Percentiles rank a stretch among this genome's conserved stretches.
phyloP scores from a whole-genome alignment of 192 early-diverging fungal genomes.

The Linnemannia exigua region DNA sequence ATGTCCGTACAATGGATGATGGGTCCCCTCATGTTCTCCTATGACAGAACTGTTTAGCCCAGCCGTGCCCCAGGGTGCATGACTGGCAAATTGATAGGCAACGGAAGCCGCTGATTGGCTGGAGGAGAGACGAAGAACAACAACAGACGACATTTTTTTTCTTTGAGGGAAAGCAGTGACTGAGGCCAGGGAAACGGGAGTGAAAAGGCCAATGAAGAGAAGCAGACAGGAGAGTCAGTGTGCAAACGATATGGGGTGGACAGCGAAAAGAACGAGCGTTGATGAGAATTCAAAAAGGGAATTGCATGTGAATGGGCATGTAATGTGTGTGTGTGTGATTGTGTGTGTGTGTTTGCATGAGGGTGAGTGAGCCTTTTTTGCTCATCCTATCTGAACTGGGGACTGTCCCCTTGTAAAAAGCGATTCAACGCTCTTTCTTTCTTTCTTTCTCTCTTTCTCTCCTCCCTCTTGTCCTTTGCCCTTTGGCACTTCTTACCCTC shows the following conservation, averaged over 20 bases:
- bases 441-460: not conserved
- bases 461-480: not conserved
- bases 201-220: not conserved
- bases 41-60: too few relatives aligned
- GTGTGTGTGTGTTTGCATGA: not conserved
- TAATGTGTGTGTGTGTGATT: not conserved
- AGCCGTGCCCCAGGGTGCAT: too few relatives aligned
- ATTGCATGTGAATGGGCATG: not conserved
- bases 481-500: not conserved
- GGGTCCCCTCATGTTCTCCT: too few relatives aligned
- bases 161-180: not conserved
- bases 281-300: not conserved
- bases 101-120: not conserved
- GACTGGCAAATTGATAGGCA: slow-evolving; percentile 1
- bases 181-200: not conserved
- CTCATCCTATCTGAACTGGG: too few relatives aligned
- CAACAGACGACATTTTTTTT: not conserved
- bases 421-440: not conserved
- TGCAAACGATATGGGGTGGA: too few relatives aligned
- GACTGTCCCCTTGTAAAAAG: too few relatives aligned
- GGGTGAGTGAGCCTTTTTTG: not conserved
- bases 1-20: too few relatives aligned
- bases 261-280: not conserved
- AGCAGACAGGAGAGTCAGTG: too few relatives aligned
- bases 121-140: not conserved